phyloP scores from a whole-genome alignment of 2,329 filamentous ascomycete species.

The Hymenotorrendiella dingleyae region DNA sequence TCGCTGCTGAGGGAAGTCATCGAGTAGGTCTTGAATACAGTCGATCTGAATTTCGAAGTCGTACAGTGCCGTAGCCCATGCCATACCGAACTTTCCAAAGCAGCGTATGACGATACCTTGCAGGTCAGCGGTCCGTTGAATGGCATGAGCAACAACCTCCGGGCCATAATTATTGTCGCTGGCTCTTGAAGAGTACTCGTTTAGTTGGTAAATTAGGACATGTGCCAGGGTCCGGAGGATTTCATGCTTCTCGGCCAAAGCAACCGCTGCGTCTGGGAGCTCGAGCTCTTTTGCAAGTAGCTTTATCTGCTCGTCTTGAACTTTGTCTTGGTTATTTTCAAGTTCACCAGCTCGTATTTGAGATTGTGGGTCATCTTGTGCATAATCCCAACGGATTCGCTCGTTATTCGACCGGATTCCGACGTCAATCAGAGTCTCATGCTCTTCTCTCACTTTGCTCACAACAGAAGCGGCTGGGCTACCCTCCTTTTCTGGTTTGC shows the following conservation, averaged over 20 bases:
- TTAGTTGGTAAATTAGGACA: slow-evolving; percentile 29
- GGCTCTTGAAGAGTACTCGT: slow-evolving; percentile 1
- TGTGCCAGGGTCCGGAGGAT: slow-evolving; percentile 59
- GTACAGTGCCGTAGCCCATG: slow-evolving; percentile 67
- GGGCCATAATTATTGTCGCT: slow-evolving; percentile 1
- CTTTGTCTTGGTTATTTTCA: slow-evolving; percentile 35
- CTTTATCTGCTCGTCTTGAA: slow-evolving; percentile 41
- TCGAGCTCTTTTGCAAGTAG: slow-evolving; percentile 42
- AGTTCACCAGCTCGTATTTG: slow-evolving; percentile 43
- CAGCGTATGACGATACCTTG: slow-evolving; percentile 34
- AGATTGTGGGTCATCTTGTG: slow-evolving; percentile 43
- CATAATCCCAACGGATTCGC: slow-evolving; percentile 50
- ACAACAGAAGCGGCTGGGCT: slow-evolving; percentile 26
- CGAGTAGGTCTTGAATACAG: slow-evolving; percentile 62
- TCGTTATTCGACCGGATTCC: slow-evolving; percentile 54
- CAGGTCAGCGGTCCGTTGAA: slow-evolving; percentile 5
- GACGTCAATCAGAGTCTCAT: slow-evolving; percentile 48
- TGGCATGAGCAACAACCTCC: not conserved
- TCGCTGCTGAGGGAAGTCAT: slow-evolving; percentile 62
- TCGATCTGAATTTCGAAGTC: slow-evolving; percentile 65
- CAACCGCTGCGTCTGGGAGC: slow-evolving; percentile 50
- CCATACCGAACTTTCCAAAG: slow-evolving; percentile 43
- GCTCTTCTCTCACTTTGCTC: slow-evolving; percentile 44
- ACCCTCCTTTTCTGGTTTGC: slow-evolving; percentile 18
- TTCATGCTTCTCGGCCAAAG: slow-evolving; percentile 54